Evolutionary conservation across 495 filamentous ascomycete species (phyloP), one percentile per base, ranked within the genome.

Genomic region (Penicillium ucsense): DNA sequence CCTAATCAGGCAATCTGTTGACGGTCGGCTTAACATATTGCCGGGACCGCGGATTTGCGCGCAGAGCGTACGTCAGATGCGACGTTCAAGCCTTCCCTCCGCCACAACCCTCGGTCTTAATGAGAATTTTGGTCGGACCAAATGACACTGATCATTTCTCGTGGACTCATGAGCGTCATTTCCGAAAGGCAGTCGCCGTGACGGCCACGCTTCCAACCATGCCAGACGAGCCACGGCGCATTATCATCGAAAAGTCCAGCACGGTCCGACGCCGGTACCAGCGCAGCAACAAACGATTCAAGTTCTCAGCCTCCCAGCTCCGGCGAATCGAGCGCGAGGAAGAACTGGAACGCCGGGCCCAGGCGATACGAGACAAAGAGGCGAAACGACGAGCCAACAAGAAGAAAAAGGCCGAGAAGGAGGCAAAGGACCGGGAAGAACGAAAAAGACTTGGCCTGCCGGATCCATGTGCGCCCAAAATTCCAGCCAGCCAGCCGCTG

Each of bases 401-500:
- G 57, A 73, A 71, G 50, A 72, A 68, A 53, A 71, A 66, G 50
- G 61, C 58, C 0, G 70, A 70, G 55, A 67, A 72, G 48, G 73
- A 69, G 39, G 60, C 63, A 8, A 65, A 55, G 39, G 67, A 54
- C 10, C 68, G 66, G 10, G 70, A 74, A 48, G 71, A 68, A 39
- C 59, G 72, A 12, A 65, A 63, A 45, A 60, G 58, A 29, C 61
- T 59, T 5, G 73, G 72, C 0, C 30, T 75, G 6, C 69, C 73
- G 4, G 70, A 78, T 59, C 70, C 67, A 0, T 54, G 63, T 58
- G 64, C 54, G 10, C 29, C 50, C 20, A 62, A 56, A 43, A 65
- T 76, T 31, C 59, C 73, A 28, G 64, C 72, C 2, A 78, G 74
- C 49, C 74, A 76, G 51, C 67, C 67, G 5, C 53, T 66, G 38